Conservation (phyloP, 768 basidiomycete genomes). For the Daedaleopsis sinensis region DNA sequence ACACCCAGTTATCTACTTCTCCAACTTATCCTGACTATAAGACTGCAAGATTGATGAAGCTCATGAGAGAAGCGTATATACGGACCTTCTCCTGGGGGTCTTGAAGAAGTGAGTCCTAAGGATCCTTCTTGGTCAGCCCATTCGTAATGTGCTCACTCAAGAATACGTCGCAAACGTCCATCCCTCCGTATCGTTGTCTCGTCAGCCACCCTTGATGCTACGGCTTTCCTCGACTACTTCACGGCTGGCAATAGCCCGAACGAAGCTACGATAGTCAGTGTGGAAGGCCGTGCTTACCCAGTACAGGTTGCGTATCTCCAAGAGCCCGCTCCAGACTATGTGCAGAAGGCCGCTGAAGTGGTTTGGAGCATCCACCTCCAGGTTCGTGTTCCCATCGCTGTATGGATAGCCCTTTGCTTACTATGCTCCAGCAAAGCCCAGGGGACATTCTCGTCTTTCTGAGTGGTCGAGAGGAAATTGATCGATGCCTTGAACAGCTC, state of each 20-base stretch:
- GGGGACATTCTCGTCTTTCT: constrained; percentile 95
- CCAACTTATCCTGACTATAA: constrained; percentile 25
- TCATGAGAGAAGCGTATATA: constrained; percentile 95
- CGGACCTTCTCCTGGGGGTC: constrained; percentile 88
- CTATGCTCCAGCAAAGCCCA: constrained; percentile 58
- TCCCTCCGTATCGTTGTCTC: constrained; percentile 91
- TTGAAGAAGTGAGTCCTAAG: constrained; percentile 78
- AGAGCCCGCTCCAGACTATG: constrained; percentile 79
- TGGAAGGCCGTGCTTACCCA: constrained; percentile 95
- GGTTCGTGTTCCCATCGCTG: constrained; percentile 44
- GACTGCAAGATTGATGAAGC: constrained; percentile 87
- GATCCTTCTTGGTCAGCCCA: constrained; percentile 1
- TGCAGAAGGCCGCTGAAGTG: constrained; percentile 78
- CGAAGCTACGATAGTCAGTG: constrained; percentile 82
- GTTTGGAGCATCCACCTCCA: constrained; percentile 82
- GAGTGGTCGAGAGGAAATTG: constrained; percentile 96
- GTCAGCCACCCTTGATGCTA: constrained; percentile 94
- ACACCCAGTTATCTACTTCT: neutral
- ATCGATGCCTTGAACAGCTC: constrained; percentile 79
- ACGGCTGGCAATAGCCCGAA: constrained; percentile 59
- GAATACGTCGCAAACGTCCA: constrained; percentile 90
- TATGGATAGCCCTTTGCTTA: neutral
- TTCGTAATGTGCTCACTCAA: constrained; percentile 33
- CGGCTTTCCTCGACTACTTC: constrained; percentile 89
- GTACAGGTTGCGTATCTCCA: constrained; percentile 90